phyloP scores from a whole-genome alignment of 441 rosid genomes.

The Populus hybrid region DNA sequence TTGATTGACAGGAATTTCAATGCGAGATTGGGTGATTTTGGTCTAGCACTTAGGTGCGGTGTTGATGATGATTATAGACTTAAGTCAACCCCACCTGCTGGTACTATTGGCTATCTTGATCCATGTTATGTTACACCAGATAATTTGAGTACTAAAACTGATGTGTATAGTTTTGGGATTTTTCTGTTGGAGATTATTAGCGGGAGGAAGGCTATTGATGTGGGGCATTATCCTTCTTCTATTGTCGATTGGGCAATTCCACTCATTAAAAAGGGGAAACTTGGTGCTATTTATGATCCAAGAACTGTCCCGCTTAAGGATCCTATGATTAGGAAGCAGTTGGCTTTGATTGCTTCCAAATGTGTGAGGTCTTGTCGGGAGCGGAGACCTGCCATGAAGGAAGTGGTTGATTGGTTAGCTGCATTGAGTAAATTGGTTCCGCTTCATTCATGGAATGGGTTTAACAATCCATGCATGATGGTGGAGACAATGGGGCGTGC shows the following conservation, averaged over 20 bases:
- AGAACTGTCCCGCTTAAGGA: conserved; percentile 63
- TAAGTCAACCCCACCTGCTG: conserved; percentile 95
- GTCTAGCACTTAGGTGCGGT: conserved; percentile 83
- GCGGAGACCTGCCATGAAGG: conserved; percentile 86
- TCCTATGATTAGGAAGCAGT: conserved; percentile 64
- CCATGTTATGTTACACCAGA: conserved; percentile 94
- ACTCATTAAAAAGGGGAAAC: conserved; percentile 84
- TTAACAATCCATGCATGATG: conserved; percentile 95
- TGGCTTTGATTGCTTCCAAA: conserved; percentile 78
- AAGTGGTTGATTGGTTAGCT: conserved; percentile 74
- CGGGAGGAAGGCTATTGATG: conserved; percentile 90
- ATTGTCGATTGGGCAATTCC: conserved; percentile 98
- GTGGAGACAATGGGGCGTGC: conserved; percentile 85
- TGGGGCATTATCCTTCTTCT: conserved; percentile 83
- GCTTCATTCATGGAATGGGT: conserved; percentile 83
- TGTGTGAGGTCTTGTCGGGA: conserved; percentile 98
- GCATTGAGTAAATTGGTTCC: conserved; percentile 70
- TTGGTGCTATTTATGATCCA: conserved; percentile 72
- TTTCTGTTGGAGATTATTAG: conserved; percentile 89
- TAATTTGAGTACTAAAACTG: conserved; percentile 84
- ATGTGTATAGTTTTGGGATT: conserved; percentile 95
- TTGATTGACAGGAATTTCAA: conserved; percentile 80
- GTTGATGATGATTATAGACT: conserved; percentile 62
- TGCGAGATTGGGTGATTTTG: conserved; percentile 95
- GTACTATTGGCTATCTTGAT: conserved; percentile 94